Evolutionary conservation across 2,329 filamentous ascomycete genomes (phyloP).

Genomic region (Teratosphaeria viscida): DNA sequence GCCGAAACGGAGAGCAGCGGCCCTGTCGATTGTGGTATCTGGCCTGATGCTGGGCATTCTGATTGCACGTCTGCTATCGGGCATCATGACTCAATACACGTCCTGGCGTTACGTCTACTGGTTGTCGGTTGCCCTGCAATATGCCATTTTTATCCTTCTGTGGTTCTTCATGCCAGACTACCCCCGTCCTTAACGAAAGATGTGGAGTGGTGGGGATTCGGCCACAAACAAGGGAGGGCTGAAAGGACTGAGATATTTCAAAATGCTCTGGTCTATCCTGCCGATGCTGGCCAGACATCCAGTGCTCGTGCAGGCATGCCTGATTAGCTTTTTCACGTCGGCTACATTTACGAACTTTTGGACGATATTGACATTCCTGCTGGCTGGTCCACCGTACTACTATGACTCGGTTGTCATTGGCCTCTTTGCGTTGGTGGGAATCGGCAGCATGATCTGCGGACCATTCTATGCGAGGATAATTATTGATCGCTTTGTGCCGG

Average conservation of each 20-base stretch:
- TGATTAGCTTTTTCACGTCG: constrained; percentile 54
- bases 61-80: constrained; percentile 63
- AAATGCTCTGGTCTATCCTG: constrained; percentile 54
- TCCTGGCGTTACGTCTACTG: constrained; percentile 72
- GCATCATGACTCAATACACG: constrained; percentile 62
- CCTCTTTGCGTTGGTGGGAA: constrained; percentile 67
- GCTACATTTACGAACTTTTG: constrained; percentile 57
- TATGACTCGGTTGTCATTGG: constrained; percentile 61
- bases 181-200: no score
- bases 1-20: constrained; percentile 53
- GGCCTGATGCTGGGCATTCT: constrained; percentile 67
- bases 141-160: constrained; percentile 52
- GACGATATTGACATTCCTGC: constrained; percentile 70
- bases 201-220: no score
- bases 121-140: constrained; percentile 63
- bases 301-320: constrained; percentile 56
- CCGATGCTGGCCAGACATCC: constrained; percentile 55
- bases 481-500: constrained; percentile 59
- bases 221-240: constrained; percentile 56
- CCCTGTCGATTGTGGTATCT: constrained; percentile 63
- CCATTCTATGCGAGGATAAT: constrained; percentile 61
- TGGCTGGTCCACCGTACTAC: constrained; percentile 58
- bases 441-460: constrained; percentile 55
- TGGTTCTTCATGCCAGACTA: constrained; percentile 74
- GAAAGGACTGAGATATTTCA: constrained; percentile 58